phyloP scores from a whole-genome alignment of 2,329 filamentous ascomycete genomes.

The Botrytis hyacinthi region DNA sequence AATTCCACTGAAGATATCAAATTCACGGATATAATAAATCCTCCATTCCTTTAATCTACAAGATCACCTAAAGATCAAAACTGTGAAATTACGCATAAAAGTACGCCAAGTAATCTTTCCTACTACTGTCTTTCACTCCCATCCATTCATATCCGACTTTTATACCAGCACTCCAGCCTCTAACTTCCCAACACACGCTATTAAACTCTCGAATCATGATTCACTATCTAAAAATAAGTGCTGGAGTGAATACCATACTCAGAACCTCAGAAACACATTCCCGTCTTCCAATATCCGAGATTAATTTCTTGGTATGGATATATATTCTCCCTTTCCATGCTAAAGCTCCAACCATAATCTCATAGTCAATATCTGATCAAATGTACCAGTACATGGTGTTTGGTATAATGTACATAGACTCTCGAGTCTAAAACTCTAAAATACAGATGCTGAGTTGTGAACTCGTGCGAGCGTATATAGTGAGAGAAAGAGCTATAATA shows the following conservation, averaged over 20 bases:
- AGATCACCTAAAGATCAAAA: not conserved
- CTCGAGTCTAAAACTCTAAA: not conserved
- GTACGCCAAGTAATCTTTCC: not conserved
- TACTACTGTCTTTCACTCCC: not conserved
- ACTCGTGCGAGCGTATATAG: not conserved
- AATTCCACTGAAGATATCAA: too few relatives aligned
- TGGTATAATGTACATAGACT: not conserved
- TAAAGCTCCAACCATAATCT: not conserved
- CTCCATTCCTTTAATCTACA: too few relatives aligned
- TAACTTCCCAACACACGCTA: not conserved
- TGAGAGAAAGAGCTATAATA: not conserved
- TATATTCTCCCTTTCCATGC: not conserved
- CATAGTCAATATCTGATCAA: too few relatives aligned
- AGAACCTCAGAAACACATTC: not conserved
- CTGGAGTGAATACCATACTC: not conserved
- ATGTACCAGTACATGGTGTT: not conserved
- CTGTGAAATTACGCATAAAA: rapidly evolving
- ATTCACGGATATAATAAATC: too few relatives aligned
- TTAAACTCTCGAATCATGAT: not conserved
- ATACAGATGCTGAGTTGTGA: not conserved
- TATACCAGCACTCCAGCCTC: not conserved
- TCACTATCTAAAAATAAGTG: not conserved
- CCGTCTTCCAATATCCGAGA: not conserved
- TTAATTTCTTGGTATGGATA: not conserved
- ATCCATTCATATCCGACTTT: not conserved